A percentile compares a stretch with the other conserved stretches of the same genome.
phyloP scores from a whole-genome alignment of 176 grass and related monocot species.

The Panicum miliaceum region DNA sequence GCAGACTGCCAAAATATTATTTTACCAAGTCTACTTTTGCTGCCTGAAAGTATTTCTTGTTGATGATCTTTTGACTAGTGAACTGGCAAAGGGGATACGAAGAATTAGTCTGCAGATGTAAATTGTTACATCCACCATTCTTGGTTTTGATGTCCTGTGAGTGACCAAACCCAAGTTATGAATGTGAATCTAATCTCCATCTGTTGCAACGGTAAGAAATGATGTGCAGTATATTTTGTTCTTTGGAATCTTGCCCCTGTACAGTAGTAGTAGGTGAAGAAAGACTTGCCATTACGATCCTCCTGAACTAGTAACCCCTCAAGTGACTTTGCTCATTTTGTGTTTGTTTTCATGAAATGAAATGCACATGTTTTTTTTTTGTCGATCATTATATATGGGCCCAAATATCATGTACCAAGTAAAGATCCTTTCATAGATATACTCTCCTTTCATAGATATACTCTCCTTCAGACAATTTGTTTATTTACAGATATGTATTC shows the following conservation, averaged over 20 bases:
- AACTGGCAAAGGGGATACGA: background rate
- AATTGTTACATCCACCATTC: constrained; percentile 37
- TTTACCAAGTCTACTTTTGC: constrained; percentile 29
- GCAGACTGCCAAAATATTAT: constrained; percentile 17
- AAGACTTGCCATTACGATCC: background rate
- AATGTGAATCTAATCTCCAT: background rate
- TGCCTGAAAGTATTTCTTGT: constrained; percentile 30
- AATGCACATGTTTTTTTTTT: background rate
- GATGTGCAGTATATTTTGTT: constrained; percentile 27
- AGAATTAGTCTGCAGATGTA: constrained; percentile 29
- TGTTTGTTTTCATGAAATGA: constrained; percentile 23
- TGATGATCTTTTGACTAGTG: constrained; percentile 29
- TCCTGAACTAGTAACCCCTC: background rate
- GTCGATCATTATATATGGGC: background rate
- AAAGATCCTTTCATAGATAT: background rate
- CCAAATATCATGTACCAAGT: background rate
- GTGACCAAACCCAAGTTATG: constrained; percentile 31
- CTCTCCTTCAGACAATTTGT: background rate
- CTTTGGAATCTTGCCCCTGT: background rate
- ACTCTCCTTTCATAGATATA: background rate
- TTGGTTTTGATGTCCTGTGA: constrained; percentile 30
- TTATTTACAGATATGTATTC: constrained; percentile 29
- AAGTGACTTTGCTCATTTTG: background rate
- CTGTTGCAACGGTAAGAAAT: constrained; percentile 40
- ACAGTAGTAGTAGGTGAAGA: background rate